phyloP scores from a whole-genome alignment of 2,329 filamentous ascomycete genomes.

The Botrytis porri region DNA sequence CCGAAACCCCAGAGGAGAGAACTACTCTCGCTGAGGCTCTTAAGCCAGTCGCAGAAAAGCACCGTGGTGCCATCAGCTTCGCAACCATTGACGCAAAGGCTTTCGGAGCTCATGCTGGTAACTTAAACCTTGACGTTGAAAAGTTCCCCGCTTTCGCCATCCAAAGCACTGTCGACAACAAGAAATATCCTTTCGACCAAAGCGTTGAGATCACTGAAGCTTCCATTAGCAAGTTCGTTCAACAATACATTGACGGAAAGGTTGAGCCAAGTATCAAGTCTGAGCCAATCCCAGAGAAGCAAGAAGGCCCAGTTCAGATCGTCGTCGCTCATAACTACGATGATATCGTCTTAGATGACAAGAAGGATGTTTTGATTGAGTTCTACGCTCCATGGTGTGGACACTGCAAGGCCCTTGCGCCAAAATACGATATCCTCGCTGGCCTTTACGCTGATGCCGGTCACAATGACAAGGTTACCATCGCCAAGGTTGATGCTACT shows the following conservation, averaged over 20 bases:
- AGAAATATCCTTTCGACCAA: constrained; percentile 94
- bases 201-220: constrained; percentile 68
- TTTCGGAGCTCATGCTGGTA: constrained; percentile 91
- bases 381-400: constrained; percentile 99
- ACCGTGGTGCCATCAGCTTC: constrained; percentile 95
- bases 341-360: constrained; percentile 83
- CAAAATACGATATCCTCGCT: constrained; percentile 93
- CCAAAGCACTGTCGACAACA: constrained; percentile 91
- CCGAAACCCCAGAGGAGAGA: constrained; percentile 88
- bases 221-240: constrained; percentile 75
- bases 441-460: constrained; percentile 70
- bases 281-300: constrained; percentile 89
- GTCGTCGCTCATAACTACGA: constrained; percentile 95
- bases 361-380: constrained; percentile 96
- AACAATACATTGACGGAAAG: constrained; percentile 83
- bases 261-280: constrained; percentile 97
- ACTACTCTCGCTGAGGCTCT: constrained; percentile 71
- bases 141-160: constrained; percentile 98
- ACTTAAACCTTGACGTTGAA: constrained; percentile 94
- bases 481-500: constrained; percentile 97
- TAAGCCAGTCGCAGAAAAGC: constrained; percentile 84
- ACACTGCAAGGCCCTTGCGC: constrained; percentile 98
- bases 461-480: constrained; percentile 78
- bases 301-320: constrained; percentile 83
- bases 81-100: constrained; percentile 93